phyloP scores from a whole-genome alignment of 2,329 filamentous ascomycete species.

The Diplodia seriata region DNA sequence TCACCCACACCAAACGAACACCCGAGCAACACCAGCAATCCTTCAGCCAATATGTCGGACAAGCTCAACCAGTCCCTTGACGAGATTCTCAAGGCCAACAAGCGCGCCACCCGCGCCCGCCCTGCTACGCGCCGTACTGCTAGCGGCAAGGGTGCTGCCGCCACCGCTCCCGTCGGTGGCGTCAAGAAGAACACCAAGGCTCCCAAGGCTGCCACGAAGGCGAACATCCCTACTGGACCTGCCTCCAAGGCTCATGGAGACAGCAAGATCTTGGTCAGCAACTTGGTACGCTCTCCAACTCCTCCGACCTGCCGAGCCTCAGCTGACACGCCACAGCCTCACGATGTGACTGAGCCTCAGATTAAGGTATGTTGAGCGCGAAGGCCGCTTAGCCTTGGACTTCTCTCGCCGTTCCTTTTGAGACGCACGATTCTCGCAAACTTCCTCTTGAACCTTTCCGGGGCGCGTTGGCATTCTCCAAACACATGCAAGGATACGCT shows the following conservation, averaged over 20 bases:
- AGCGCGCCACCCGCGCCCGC: slow-evolving; percentile 60
- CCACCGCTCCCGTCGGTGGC: slow-evolving; percentile 79
- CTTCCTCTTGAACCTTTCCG: slow-evolving; percentile 30
- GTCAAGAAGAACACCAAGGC: slow-evolving; percentile 76
- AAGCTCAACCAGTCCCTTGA: slow-evolving; percentile 98
- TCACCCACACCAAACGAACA: slow-evolving; percentile 32
- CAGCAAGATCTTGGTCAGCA: slow-evolving; percentile 98
- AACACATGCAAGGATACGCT: slow-evolving; percentile 30
- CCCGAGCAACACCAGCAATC: slow-evolving; percentile 14
- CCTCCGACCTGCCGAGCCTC: slow-evolving; percentile 19
- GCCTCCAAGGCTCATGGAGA: slow-evolving; percentile 66
- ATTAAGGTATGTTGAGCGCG: slow-evolving; percentile 98
- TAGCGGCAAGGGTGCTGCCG: slow-evolving; percentile 60
- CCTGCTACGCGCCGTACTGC: slow-evolving; percentile 55
- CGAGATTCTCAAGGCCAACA: slow-evolving; percentile 86
- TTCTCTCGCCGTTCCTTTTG: slow-evolving; percentile 40
- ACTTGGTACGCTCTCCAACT: slow-evolving; percentile 73
- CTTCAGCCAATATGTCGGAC: slow-evolving; percentile 67
- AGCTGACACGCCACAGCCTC: slow-evolving; percentile 72
- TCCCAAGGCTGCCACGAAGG: slow-evolving; percentile 64
- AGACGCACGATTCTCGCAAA: slow-evolving; percentile 41
- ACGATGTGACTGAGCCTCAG: slow-evolving; percentile 94
- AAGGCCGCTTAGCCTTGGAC: slow-evolving; percentile 51
- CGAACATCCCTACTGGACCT: slow-evolving; percentile 69
- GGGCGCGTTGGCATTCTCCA: slow-evolving; percentile 29